Base-by-base conservation (phyloP, 2,329 filamentous ascomycete genomes). In the Epichloe hybrida region DNA sequence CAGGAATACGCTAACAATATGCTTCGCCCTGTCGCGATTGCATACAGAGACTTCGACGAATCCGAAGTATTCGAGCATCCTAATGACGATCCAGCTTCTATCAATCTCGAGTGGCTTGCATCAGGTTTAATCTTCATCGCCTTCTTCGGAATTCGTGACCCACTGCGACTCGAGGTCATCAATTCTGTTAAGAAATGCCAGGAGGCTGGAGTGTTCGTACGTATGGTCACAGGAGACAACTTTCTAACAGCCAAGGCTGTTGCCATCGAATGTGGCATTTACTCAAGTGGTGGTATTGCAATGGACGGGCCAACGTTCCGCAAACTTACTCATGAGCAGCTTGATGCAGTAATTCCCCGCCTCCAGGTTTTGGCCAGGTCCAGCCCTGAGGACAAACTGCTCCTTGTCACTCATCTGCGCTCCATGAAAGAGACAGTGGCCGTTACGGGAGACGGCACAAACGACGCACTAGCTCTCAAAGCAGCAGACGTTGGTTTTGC, bases 1-100 rank as follows among this genome's bases (percentile, higher is more conserved):
- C 57, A 64, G 9, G 60, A 61, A 12, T 88, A 87, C 59, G 84
- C 85, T 2, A 76, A 75, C 6, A 76, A 80, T 8, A 85, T 84
- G 51, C 75, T 91, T 12, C 80, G 86, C 46, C 88, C 85, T 0
- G 88, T 91, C 50, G 85, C 79, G 17, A 73, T 90, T 55, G 74
- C 86, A 4, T 89, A 86, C 65, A 76, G 79, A 44, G 87, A 93
- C 56, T 88, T 86, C 53, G 75, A 81, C 31, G 72, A 70, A 52
- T 86, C 82, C 76, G 85, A 86, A 27, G 75, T 73, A 21, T 75
- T 83, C 49, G 83, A 79, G 9, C 61, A 75, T 35, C 58, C 61
- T 4, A 60, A 61, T 5, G 64, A 68, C 35, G 63, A 66, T 7
- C 62, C 63, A 1, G 62, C 63, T 4, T 54, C 59, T n/a, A 56